Evolutionary conservation across 2,329 filamentous ascomycete species (phyloP), one percentile per base, ranked within the genome.

Genomic region (Colletotrichum paranaense): DNA sequence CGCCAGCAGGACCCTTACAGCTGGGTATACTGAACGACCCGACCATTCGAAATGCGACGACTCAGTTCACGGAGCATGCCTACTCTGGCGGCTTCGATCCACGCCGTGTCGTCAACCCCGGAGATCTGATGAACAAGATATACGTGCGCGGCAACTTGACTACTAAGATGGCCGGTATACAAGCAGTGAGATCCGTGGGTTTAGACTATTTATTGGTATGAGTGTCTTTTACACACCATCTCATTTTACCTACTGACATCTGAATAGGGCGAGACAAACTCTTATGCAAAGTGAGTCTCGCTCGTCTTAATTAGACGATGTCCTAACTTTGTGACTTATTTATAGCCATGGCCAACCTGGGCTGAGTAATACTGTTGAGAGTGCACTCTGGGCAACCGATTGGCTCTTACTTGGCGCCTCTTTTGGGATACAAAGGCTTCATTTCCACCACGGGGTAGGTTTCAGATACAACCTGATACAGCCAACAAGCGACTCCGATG

Each of bases 371-470:
- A 59, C 64, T 4, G 55, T 59, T 14, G 64, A 67, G 16, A 59
- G 64, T 19, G 55, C 64, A 4, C 38, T 59, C 2, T 67, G 64
- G 64, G 64, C 64, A 5, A 28, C 14, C 12, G 64, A 67, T 11
- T 67, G 55, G 64, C 38, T 67, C 26, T 42, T 67, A 42, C 64
- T 52, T 24, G 64, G 64, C 4, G 55, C 55, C 2, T 59, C 64
- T 3, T 32, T 38, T 19, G 55, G 55, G 1, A 59, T 59, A 4
- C 64, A 52, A 16, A 52, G 64, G 6, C 64, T 59, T 52, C 55
- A 67, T 5, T 67, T 59, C 22, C 64, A 67, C 35, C 64, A 59
- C 26, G 55, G 64, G 3, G 64, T 59, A 9, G 55, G 64, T 11
- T 67, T 35, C 12, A 59, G 35, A 42, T 67, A 67, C 24, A 67